These are phyloP conservation scores for Dalbergia oliveri DNA, from an alignment of 306 rosid genomes.

Conservation along the genomic window DNA sequence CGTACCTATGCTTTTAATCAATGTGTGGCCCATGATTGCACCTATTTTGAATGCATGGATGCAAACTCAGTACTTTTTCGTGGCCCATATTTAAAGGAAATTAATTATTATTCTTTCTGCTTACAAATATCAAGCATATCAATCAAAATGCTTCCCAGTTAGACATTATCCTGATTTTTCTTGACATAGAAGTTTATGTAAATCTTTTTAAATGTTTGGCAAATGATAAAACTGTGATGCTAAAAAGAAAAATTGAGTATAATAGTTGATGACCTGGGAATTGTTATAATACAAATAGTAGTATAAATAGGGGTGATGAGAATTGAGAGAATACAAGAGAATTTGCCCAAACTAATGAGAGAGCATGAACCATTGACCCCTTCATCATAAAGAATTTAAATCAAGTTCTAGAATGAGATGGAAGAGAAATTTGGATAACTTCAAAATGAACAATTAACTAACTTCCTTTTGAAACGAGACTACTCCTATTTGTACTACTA, in stretches of 20 bases:
- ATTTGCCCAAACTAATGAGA: no score
- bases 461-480: no score
- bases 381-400: no score
- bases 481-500: no score
- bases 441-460: no score
- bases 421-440: no score
- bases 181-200: neutral
- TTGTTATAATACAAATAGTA: neutral
- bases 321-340: no score
- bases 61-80: neutral
- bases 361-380: no score
- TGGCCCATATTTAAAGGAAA: neutral
- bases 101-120: neutral
- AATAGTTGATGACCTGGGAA: neutral
- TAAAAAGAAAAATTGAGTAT: neutral
- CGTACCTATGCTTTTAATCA: neutral
- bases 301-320: no score
- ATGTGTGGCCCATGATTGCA: constrained; percentile 14
- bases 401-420: no score
- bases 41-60: neutral
- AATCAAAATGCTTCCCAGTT: neutral
- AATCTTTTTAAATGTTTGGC: neutral
- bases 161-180: neutral
- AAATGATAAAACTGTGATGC: neutral
- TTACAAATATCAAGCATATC: neutral